phyloP scores from a whole-genome alignment of 768 basidiomycete species.

The Boletus sp. region DNA sequence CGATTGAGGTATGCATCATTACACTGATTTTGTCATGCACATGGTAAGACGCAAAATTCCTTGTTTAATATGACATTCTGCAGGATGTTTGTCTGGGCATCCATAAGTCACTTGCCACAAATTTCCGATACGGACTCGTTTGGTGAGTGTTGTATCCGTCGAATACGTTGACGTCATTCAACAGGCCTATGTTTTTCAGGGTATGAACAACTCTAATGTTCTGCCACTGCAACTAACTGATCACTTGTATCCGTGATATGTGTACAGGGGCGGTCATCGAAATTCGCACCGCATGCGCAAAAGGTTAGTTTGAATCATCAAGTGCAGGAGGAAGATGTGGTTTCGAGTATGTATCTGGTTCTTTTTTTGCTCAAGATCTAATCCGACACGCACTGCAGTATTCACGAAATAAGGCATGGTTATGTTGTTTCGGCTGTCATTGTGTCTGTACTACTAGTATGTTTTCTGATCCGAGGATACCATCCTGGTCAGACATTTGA shows the following conservation, averaged over 20 bases:
- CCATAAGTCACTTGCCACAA: constrained; percentile 82
- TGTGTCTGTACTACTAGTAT: not conserved
- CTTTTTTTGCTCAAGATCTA: not conserved
- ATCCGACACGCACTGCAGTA: constrained; percentile 17
- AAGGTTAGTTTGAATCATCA: constrained; percentile 85
- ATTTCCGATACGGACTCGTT: constrained; percentile 93
- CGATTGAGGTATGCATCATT: constrained; percentile 66
- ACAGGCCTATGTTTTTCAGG: constrained; percentile 18
- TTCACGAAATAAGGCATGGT: constrained; percentile 29
- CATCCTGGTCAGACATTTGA: not conserved
- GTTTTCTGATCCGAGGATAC: not conserved
- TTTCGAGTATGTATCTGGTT: constrained; percentile 63
- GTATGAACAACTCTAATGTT: constrained; percentile 13
- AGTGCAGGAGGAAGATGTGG: constrained; percentile 86
- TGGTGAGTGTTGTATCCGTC: constrained; percentile 54
- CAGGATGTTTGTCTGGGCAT: constrained; percentile 91
- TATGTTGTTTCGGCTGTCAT: not conserved
- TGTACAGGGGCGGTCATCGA: constrained; percentile 83
- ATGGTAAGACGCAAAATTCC: too few relatives aligned
- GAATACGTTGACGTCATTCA: not conserved
- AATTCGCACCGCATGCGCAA: constrained; percentile 91
- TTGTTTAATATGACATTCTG: not conserved
- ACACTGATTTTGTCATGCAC: not conserved
- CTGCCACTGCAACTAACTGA: not conserved
- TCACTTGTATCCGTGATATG: not conserved